Base-by-base conservation (phyloP, 257 asterid species). In the Sherardia arvensis region DNA sequence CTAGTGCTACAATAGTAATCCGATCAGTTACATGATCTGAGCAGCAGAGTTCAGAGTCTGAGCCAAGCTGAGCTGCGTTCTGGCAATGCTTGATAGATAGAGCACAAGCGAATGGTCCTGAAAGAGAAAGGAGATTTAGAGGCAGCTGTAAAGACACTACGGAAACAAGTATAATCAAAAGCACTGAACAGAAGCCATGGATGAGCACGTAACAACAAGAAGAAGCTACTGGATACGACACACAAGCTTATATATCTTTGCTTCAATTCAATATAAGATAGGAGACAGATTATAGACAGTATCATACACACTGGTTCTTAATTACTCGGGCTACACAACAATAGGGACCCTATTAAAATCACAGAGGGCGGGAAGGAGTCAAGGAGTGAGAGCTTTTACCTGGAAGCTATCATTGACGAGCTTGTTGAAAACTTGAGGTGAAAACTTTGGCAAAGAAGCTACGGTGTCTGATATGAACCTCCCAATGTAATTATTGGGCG, bases 21-120 rank as follows among this genome's bases (percentile, higher is more conserved):
- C 5, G 2, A n/a, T 48, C 55, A 58, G 36, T 64, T 68, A 92
- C 74, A 92, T 79, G 69, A 84, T 85, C 81, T 92, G 98, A 68
- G 97, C 98, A 63, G 98, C 98, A 1, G 97, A 88, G 69, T 91
- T 91, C 74, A 91, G 80, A 78, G 90, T 86, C 51, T 88, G 95
- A 0, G 97, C 98, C 38, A 91, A 69, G 77, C 91, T 71, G 77
- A 92, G 97, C 65, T 92, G 98, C n/a, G 97, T 89, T 71, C 98
- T 85, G 67, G 97, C 85, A 67, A 92, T 87, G 91, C 98, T 85
- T 25, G 98, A 90, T 80, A 92, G 73, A 77, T 92, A 92, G 10
- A 92, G 83, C 54, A 92, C 60, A 56, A 92, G 80, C 61, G 90
- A 76, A 62, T 92, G 97, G 70, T 88, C 98, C 98, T 92, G 78